Percentiles rank a stretch among this genome's conserved stretches.
Conservation (phyloP, 1,139 yeast species). For the Chernovozyma sophiae-reginae region DNA sequence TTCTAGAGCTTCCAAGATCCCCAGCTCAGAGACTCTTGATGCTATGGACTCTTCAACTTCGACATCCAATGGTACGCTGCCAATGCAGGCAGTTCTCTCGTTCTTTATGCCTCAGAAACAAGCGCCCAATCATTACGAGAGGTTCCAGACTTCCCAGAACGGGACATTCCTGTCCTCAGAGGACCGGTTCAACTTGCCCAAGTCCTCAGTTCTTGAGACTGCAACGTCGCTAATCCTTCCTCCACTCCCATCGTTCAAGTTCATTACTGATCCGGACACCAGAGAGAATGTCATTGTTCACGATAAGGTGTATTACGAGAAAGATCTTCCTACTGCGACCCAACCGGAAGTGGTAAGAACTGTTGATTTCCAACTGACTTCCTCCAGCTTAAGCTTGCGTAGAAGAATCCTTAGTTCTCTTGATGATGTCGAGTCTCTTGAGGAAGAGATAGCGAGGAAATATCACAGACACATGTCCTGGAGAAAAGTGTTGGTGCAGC, state of each 20-base stretch:
- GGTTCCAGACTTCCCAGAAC: slow-evolving; percentile 25
- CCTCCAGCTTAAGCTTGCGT: slow-evolving; percentile 8
- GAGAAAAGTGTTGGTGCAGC: slow-evolving; percentile 85
- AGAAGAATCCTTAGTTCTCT: slow-evolving; percentile 18
- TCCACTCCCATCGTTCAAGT: slow-evolving; percentile 72
- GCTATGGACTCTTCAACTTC: not conserved
- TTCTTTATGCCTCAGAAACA: slow-evolving; percentile 47
- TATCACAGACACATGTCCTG: slow-evolving; percentile 86
- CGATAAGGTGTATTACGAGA: slow-evolving; percentile 37
- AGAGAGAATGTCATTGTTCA: slow-evolving; percentile 36
- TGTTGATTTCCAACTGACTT: not conserved
- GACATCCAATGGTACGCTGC: slow-evolving; percentile 21
- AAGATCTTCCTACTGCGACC: slow-evolving; percentile 25
- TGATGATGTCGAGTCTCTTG: slow-evolving; percentile 39
- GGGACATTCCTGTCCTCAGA: slow-evolving; percentile 5
- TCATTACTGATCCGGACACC: slow-evolving; percentile 57
- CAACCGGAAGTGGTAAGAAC: not conserved
- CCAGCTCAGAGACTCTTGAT: slow-evolving; percentile 3
- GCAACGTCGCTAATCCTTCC: slow-evolving; percentile 82
- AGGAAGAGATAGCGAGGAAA: slow-evolving; percentile 81
- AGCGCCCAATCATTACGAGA: slow-evolving; percentile 23
- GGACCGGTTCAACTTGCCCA: slow-evolving; percentile 38
- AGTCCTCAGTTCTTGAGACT: slow-evolving; percentile 75
- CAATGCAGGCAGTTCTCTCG: slow-evolving; percentile 43
- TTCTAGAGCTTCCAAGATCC: slow-evolving; percentile 10